These are phyloP conservation scores for Sugiyamaella novakii DNA, from an alignment of 1,139 yeast genomes.

Conservation along the genomic window DNA sequence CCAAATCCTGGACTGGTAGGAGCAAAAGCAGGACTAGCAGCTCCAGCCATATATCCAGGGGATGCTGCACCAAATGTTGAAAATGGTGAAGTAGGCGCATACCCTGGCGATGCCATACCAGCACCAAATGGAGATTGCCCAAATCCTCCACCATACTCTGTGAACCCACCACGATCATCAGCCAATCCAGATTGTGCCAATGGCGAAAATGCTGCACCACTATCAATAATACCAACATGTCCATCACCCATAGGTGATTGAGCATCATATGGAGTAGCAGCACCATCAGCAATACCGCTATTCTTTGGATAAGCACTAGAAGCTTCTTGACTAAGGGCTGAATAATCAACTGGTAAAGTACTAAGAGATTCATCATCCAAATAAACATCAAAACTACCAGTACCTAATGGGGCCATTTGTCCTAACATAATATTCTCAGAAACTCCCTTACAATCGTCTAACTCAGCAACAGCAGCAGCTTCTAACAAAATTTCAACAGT, in stretches of 20 bases:
- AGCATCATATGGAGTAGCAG: constrained; percentile 91
- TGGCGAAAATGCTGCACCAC: constrained; percentile 74
- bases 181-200: constrained; percentile 82
- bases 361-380: constrained; percentile 88
- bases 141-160: constrained; percentile 77
- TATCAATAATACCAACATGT: constrained; percentile 79
- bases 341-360: constrained; percentile 56
- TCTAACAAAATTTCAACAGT: constrained; percentile 96
- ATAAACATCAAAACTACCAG: constrained; percentile 96
- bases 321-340: constrained; percentile 32
- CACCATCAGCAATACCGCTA: constrained; percentile 62
- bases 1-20: constrained; percentile 72
- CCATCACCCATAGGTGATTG: constrained; percentile 75
- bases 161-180: constrained; percentile 86
- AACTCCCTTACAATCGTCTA: constrained; percentile 98
- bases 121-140: constrained; percentile 53
- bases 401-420: constrained; percentile 98
- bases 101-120: constrained; percentile 59
- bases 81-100: constrained; percentile 68
- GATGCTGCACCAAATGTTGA: constrained; percentile 65
- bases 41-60: constrained; percentile 64
- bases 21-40: constrained; percentile 63
- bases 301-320: constrained; percentile 37
- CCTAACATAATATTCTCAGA: constrained; percentile 98
- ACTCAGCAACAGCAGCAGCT: constrained; percentile 97